Base-by-base conservation (phyloP, 208 protist species). In the Phytomonas sp. region DNA sequence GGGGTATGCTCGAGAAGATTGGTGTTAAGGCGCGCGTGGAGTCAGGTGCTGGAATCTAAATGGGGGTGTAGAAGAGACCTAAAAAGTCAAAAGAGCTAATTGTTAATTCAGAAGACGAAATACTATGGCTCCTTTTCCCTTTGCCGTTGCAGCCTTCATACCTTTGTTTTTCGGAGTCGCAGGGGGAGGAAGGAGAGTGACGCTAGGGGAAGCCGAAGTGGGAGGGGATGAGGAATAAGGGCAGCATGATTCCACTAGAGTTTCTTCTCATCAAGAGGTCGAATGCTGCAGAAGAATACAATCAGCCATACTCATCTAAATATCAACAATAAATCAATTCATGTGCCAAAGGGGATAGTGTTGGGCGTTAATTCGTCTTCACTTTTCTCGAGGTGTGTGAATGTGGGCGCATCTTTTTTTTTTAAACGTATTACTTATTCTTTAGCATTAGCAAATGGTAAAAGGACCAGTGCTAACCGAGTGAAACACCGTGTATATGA, bases 111-210 rank as follows among this genome's bases (percentile, higher is more conserved):
- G 37, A 34, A 61, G 33, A 30, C 29, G 43, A 9, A 33, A 32
- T 32, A 31, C 2, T 0, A 37, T 70, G 6, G 34, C 46, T 37
- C 4, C 62, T 62, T 70, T 70, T 28, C 40, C 7, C 30, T 40
- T 70, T 62, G 28, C 30, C 31, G n/a, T 28, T 33, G 32, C 15
- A 37, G 8, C 31, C 28, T n/a, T 71, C 6, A 66, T 59, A 53
- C 59, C 53, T 26, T 66, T 68, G n/a, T 67, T 26, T 71, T 46
- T 68, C 62, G 56, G 23, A 68, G 4, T 36, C 65, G 60, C 32
- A 32, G 40, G 26, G 5, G 32, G 40, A 17, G 40, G 40, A 20
- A 20, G 40, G 40, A 15, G 13, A 20, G n/a, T n/a, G n/a, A n/a
- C n/a, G n/a, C n/a, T n/a, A 20, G 40, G 13, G 40, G 40, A 9